Base-by-base conservation (phyloP, 2,329 filamentous ascomycete species). In the Pseudocercospora pini-densiflorae region DNA sequence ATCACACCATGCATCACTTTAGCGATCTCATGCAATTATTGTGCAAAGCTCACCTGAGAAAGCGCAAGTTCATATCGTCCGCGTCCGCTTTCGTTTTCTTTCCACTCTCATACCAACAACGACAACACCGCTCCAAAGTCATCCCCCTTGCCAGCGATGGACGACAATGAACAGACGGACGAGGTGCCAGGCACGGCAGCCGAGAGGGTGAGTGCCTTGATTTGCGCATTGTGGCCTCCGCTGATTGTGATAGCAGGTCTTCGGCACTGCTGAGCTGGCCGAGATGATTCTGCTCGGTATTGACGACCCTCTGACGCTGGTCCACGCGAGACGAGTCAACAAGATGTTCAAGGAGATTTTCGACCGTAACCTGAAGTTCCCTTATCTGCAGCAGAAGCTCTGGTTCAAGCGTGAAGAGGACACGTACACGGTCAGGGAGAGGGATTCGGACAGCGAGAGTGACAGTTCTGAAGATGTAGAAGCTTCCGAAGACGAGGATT, bases 241-340 rank as follows among this genome's bases (percentile, higher is more conserved):
- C 47, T 51, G 47, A 51, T 10, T 12, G 3, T 5, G 4, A 5
- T 0, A 5, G 27, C 9, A 51, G 47, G 47, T 51, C 1, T 51
- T 57, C 54, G 7, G 27, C 27, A 23, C n/a, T 5, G 31, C 54
- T 33, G 54, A 57, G 27, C 27, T 57, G 31, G 21, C 27, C n/a
- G 54, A 57, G 54, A 57, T 31, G 27, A 57, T 57, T 19, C 24
- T 57, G 10, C 8, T 9, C 24, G 29, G 16, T 5, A 12, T 57
- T 6, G 27, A 57, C 23, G 53, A 57, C 19, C 12, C 53, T 3
- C 53, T 8, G 7, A 57, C 53, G 3, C 8, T 57, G 5, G 7
- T 31, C 24, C 21, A 4, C 43, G 86, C 53, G 1, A 21, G 29
- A 57, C 24, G 53, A 24, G 27, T 57, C 23, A 57, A 51, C 47